Evolutionary conservation across 2,329 filamentous ascomycete species (phyloP), one percentile per base, ranked within the genome.

Genomic region (Fusarium sp.): DNA sequence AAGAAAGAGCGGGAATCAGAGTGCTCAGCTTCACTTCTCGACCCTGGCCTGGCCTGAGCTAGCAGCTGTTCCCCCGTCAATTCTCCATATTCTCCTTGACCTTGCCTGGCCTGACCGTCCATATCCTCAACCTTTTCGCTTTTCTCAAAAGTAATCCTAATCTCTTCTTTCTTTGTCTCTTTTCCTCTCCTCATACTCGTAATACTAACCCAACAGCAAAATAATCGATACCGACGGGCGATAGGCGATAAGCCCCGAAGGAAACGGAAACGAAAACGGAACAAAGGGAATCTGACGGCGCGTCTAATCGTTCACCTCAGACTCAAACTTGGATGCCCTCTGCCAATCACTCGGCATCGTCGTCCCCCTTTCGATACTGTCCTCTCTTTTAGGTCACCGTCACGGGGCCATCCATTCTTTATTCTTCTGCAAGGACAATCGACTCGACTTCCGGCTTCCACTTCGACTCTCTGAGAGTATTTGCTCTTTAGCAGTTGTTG

Each of bases 131-230:
- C 43, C 44, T 44, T 60, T 23, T 63, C 48, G 16, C 44, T 44
- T 60, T 23, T 63, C 48, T n/a, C 24, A 31, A 31, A 39, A 46
- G 39, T 69, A 54, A 39, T 58, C 37, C 39, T 43, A 24, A 41
- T 52, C 24, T 37, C 50, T 31, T 43, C 18, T 59, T 49, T 42
- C 24, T 61, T 62, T 50, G 26, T 57, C 31, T 16, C 15, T 53
- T 52, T 43, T 24, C 47, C 31, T 37, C 42, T 44, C 61, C 37
- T 48, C 43, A 44, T 53, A 43, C 53, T 59, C 57, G 48, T 69
- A 70, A 70, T 70, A 68, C 62, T 69, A 69, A 70, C 58, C 62
- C 62, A 56, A 46, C 41, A 63, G 57, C 49, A 44, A 56, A 63
- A 49, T 13, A 31, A 52, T 39, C 52, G 56, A 58, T 20, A 55